phyloP scores from a whole-genome alignment of 208 protist genomes.

The Crithidia fasciculata region DNA sequence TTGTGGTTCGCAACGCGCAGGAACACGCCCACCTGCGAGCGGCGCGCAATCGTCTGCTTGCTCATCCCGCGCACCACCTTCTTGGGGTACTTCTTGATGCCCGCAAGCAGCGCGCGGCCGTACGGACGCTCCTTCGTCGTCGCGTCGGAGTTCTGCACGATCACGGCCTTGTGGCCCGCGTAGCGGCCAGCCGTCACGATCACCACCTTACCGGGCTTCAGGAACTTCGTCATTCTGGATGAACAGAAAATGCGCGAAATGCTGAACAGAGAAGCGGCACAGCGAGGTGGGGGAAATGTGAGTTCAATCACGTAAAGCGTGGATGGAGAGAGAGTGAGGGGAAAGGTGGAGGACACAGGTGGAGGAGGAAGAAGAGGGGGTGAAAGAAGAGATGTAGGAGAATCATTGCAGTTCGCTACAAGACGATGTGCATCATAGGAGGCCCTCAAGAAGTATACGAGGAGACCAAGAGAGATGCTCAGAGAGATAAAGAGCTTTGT shows the following conservation, averaged over 20 bases:
- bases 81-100: constrained; percentile 96
- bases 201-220: constrained; percentile 98
- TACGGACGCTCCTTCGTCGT: constrained; percentile 94
- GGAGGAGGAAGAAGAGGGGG: too few relatives aligned
- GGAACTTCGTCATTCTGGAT: constrained; percentile 85
- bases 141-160: constrained; percentile 95
- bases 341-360: too few relatives aligned
- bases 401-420: too few relatives aligned
- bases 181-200: constrained; percentile 97
- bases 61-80: constrained; percentile 95
- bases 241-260: constrained; percentile 24
- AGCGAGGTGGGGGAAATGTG: background rate
- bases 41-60: constrained; percentile 92
- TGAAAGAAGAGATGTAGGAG: too few relatives aligned
- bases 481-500: too few relatives aligned
- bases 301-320: background rate
- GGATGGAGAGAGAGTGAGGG: too few relatives aligned
- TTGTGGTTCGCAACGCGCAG: constrained; percentile 98
- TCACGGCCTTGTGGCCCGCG: constrained; percentile 98
- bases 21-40: constrained; percentile 95
- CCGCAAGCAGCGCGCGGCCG: constrained; percentile 95
- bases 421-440: too few relatives aligned
- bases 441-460: too few relatives aligned
- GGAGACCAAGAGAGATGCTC: too few relatives aligned
- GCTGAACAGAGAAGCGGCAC: background rate